Evolutionary conservation across 2,329 filamentous ascomycete genomes (phyloP), one percentile per base, ranked within the genome.

Genomic region (Trichoderma harzianum): DNA sequence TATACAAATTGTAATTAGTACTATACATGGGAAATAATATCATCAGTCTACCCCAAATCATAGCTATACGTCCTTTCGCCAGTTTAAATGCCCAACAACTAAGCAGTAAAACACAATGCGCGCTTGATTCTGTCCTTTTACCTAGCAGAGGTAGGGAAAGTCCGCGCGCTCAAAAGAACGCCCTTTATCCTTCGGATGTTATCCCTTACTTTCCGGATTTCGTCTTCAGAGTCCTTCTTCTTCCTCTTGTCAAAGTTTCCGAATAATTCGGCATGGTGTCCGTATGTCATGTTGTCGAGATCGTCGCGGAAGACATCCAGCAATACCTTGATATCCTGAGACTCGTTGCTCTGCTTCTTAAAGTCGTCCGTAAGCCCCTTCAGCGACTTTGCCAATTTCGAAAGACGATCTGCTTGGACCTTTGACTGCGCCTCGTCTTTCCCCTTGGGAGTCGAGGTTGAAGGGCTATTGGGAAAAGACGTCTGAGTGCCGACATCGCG

Each of bases 401-500:
- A 74, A 7, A 90, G 78, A 16, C 81, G 82, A 16, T 80, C 78
- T 10, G 81, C 79, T 65, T 89, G 86, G 39, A 75, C 76, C 74
- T 82, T 81, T 16, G 79, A 57, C 69, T 78, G 55, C 63, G 80
- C 74, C 76, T 82, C 76, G 2, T 36, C 55, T 24, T 61, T 47
- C 2, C 71, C 68, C 32, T 70, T 69, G 7, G 70, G 69, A 24
- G 75, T 63, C 7, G 76, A 72, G 11, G 70, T 65, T 24, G 75
- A 68, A 10, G 76, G 72, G 16, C 73, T 72, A 1, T 75, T 66
- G 66, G 78, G 76, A 60, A 77, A 76, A 26, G 89, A 90, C 0
- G 93, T 96, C 80, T 96, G 93, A 1, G 93, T 92, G 74, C 92
- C 92, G 72, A 93, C 87, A 78, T 96, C 93, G 60, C 92, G 89